Evolutionary conservation across 2,329 filamentous ascomycete species (phyloP).

Genomic region (Camillea tinctor): DNA sequence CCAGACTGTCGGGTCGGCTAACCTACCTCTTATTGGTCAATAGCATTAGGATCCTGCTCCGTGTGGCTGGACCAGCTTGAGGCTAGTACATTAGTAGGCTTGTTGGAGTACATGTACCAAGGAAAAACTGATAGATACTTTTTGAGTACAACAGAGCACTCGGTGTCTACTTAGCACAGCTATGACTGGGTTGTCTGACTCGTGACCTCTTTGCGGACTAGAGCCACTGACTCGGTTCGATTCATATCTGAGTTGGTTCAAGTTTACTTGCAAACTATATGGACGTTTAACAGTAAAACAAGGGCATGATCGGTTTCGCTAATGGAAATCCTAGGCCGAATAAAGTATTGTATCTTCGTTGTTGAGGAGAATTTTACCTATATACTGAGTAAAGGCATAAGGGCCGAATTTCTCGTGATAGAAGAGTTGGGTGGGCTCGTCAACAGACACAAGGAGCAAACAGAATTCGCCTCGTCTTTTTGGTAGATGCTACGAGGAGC

Average conservation of each 20-base stretch:
- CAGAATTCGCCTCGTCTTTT: neutral
- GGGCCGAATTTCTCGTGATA: neutral
- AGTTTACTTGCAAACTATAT: neutral
- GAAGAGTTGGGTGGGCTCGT: neutral
- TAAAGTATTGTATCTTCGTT: no score
- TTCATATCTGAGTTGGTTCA: neutral
- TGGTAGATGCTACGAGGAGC: no score
- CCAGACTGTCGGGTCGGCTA: neutral
- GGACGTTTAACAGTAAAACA: neutral
- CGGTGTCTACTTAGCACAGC: neutral
- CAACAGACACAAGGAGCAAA: neutral
- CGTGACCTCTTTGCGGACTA: neutral
- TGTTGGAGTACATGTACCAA: conserved; percentile 1
- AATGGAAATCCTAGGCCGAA: neutral
- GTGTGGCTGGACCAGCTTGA: neutral
- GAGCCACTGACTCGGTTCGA: neutral
- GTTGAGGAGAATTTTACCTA: no score
- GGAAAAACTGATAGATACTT: neutral
- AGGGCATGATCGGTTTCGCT: neutral
- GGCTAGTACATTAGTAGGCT: neutral
- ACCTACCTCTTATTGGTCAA: neutral
- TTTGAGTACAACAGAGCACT: neutral
- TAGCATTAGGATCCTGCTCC: neutral
- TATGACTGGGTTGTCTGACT: neutral
- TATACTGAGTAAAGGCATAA: neutral